Evolutionary conservation across 306 rosid genomes (phyloP).

Genomic region (Malus fusca): DNA sequence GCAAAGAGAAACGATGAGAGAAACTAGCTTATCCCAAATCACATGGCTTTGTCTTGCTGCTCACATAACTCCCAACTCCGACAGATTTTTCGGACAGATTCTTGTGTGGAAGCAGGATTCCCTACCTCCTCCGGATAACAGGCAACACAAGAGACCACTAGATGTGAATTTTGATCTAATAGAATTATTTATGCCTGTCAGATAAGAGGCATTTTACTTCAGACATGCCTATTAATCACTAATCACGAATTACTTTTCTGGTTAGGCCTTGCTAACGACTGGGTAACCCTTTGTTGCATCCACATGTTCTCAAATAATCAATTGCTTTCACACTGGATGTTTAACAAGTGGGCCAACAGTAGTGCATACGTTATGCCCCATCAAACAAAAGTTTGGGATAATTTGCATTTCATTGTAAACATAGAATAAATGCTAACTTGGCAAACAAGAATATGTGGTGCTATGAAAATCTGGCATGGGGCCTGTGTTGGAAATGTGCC

Average conservation of each 20-base stretch:
- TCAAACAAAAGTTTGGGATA: not conserved
- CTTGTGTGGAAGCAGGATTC: not conserved
- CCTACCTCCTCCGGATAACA: not conserved
- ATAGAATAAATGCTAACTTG: not conserved
- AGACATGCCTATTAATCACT: too few relatives aligned
- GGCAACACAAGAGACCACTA: not conserved
- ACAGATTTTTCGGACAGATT: not conserved
- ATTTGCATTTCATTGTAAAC: not conserved
- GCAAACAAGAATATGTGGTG: not conserved
- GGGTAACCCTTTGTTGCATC: too few relatives aligned
- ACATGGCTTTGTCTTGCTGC: constrained; percentile 1
- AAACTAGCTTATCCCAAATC: not conserved
- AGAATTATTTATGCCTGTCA: too few relatives aligned
- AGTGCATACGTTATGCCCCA: not conserved
- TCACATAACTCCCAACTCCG: not conserved
- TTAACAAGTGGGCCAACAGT: too few relatives aligned
- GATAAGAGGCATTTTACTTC: too few relatives aligned
- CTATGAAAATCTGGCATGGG: not conserved
- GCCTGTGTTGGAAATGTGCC: too few relatives aligned
- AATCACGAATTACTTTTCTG: too few relatives aligned
- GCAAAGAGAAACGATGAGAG: not conserved
- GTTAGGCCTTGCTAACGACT: too few relatives aligned
- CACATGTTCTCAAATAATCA: not conserved
- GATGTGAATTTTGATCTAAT: too few relatives aligned
- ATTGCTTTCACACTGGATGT: too few relatives aligned